phyloP scores from a whole-genome alignment of 2,329 filamentous ascomycete species.

The Karstenula rhodostoma region DNA sequence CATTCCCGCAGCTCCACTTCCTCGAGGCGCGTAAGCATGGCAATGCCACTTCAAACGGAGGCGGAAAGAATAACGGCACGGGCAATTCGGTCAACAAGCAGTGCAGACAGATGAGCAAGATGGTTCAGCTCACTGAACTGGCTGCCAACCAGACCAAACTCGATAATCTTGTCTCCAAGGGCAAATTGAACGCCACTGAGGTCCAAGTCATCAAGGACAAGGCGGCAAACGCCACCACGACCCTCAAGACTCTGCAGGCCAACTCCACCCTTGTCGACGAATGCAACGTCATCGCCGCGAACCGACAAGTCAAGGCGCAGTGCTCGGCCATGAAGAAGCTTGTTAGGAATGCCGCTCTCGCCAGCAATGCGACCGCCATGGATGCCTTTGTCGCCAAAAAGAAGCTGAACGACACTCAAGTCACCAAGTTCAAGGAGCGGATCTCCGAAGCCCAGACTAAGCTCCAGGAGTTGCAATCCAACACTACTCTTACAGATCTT shows the following conservation, averaged over 20 bases:
- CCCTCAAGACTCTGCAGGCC: constrained; percentile 31
- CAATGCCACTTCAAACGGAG: constrained; percentile 16
- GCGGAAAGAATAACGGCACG: constrained; percentile 16
- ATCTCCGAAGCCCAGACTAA: constrained; percentile 31
- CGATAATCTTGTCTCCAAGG: constrained; percentile 33
- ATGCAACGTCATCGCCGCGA: constrained; percentile 36
- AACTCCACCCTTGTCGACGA: constrained; percentile 38
- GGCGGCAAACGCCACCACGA: constrained; percentile 32
- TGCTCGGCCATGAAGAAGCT: constrained; percentile 36
- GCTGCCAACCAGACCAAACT: constrained; percentile 42
- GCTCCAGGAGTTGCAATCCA: constrained; percentile 32
- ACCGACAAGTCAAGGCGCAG: constrained; percentile 26
- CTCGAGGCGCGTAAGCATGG: constrained; percentile 33
- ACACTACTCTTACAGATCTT: constrained; percentile 38
- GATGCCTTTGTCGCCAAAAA: constrained; percentile 31
- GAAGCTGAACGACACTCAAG: constrained; percentile 30
- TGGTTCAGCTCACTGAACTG: constrained; percentile 33
- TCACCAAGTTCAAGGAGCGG: constrained; percentile 32
- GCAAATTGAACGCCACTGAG: constrained; percentile 31
- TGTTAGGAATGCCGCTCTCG: constrained; percentile 31
- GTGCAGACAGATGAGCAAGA: constrained; percentile 33
- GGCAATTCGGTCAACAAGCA: constrained; percentile 26
- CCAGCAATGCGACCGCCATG: constrained; percentile 37
- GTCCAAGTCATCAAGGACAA: constrained; percentile 36
- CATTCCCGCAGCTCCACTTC: constrained; percentile 25